Conservation (phyloP, 352 stramenopile genomes). For the Pythium insidiosum region DNA sequence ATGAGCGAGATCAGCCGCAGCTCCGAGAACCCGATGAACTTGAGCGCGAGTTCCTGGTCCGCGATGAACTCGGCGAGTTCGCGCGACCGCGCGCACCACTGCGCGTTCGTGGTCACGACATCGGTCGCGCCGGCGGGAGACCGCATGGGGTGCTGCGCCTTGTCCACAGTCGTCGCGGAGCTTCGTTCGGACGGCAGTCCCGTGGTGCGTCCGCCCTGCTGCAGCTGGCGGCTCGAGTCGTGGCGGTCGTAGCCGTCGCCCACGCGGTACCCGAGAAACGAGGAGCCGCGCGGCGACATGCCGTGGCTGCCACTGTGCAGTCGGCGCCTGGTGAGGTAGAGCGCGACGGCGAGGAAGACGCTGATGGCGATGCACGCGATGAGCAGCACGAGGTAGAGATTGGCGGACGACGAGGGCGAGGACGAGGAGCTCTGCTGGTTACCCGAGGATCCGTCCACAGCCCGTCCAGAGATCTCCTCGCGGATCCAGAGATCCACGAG, state of each 20-base stretch:
- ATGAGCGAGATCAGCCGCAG: slow-evolving; percentile 13
- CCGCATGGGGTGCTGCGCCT: no score
- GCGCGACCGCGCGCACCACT: slow-evolving; percentile 6
- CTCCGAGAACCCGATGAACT: slow-evolving; percentile 11
- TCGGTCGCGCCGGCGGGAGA: slow-evolving; percentile 1
- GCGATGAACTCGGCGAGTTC: slow-evolving; percentile 15
- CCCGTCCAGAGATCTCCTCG: neutral
- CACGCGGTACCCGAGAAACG: neutral
- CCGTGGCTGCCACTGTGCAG: neutral
- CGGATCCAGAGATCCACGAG: slow-evolving; percentile 16
- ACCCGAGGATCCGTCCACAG: neutral
- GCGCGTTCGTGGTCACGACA: slow-evolving; percentile 2
- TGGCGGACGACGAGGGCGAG: neutral
- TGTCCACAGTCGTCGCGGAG: neutral
- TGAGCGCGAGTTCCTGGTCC: slow-evolving; percentile 15
- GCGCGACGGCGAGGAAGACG: neutral
- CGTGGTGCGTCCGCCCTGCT: neutral
- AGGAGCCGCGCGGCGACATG: no score
- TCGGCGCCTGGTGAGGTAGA: slow-evolving; percentile 3
- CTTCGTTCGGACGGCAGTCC: neutral
- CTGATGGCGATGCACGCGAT: neutral
- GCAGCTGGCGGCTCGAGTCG: neutral
- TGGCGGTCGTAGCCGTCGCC: neutral
- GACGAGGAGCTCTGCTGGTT: neutral
- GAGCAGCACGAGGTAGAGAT: slow-evolving; percentile 7